Evolutionary conservation across 169 alveolate genomes (phyloP).

Genomic region (Plasmodium berghei): DNA sequence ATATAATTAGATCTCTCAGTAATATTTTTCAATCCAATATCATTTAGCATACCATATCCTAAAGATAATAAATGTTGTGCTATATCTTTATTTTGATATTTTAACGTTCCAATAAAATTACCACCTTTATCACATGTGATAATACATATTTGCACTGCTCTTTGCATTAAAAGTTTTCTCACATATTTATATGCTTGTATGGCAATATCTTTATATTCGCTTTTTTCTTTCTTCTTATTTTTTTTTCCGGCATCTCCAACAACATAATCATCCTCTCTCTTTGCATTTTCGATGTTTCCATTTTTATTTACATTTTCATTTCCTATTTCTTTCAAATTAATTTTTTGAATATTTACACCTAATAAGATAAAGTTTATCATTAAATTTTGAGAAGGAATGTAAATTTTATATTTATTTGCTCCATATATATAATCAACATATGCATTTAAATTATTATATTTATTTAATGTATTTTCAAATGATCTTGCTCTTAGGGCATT

Average conservation of each 20-base stretch:
- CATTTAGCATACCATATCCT: conserved; percentile 62
- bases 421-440: conserved; percentile 70
- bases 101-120: conserved; percentile 53
- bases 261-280: conserved; percentile 11
- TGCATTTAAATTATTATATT: conserved; percentile 72
- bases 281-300: neutral
- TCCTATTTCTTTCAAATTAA: conserved; percentile 48
- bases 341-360: conserved; percentile 63
- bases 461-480: conserved; percentile 58
- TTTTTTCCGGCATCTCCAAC: conserved; percentile 21
- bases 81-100: conserved; percentile 58
- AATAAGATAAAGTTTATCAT: conserved; percentile 56
- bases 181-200: conserved; percentile 65
- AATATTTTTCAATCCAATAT: conserved; percentile 59
- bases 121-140: conserved; percentile 76
- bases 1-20: conserved; percentile 56
- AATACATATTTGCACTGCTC: conserved; percentile 58
- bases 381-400: conserved; percentile 72
- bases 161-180: conserved; percentile 66
- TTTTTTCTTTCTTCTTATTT: conserved; percentile 31
- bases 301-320: neutral
- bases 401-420: conserved; percentile 54
- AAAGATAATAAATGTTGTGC: conserved; percentile 33
- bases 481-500: conserved; percentile 68
- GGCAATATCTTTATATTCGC: conserved; percentile 55